These are phyloP conservation scores for Syncephalastrum sp. DNA, from an alignment of 371 early-diverging fungal species.

Conservation along the genomic window DNA sequence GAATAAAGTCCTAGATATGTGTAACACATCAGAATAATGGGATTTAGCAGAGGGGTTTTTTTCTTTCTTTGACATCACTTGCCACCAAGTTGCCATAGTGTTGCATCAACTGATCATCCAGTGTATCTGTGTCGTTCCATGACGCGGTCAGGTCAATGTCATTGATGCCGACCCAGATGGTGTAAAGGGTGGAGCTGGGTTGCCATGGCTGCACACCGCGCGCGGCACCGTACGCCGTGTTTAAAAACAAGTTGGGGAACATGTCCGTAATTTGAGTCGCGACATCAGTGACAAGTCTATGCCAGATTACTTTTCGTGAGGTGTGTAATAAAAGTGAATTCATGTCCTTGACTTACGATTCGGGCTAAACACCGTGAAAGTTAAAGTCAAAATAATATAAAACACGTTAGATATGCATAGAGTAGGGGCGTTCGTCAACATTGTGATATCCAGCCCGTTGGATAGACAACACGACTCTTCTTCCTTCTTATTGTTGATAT, in stretches of 20 bases:
- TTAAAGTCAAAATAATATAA: too few relatives aligned
- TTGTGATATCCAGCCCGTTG: too few relatives aligned
- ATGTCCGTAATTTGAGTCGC: slow-evolving; percentile 28
- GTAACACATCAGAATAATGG: not conserved
- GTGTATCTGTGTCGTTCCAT: slow-evolving; percentile 13
- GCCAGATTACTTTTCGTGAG: not conserved
- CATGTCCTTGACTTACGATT: too few relatives aligned
- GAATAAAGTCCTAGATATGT: slow-evolving; percentile 16
- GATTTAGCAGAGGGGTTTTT: not conserved
- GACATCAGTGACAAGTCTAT: slow-evolving; percentile 28
- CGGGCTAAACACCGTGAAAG: too few relatives aligned
- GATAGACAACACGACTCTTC: slow-evolving; percentile 1
- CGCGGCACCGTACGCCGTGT: slow-evolving; percentile 4
- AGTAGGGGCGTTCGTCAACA: too few relatives aligned
- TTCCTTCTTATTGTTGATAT: not conserved
- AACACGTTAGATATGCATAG: too few relatives aligned
- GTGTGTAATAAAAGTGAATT: too few relatives aligned
- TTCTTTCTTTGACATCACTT: not conserved
- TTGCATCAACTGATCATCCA: slow-evolving; percentile 24
- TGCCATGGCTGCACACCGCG: slow-evolving; percentile 1
- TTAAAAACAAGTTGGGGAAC: slow-evolving; percentile 22
- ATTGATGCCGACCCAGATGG: slow-evolving; percentile 43
- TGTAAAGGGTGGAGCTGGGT: slow-evolving; percentile 20
- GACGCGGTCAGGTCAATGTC: slow-evolving; percentile 34
- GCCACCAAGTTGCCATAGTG: slow-evolving; percentile 23